phyloP scores from a whole-genome alignment of 2,329 filamentous ascomycete genomes.

The Chaetomiaceae sp. region DNA sequence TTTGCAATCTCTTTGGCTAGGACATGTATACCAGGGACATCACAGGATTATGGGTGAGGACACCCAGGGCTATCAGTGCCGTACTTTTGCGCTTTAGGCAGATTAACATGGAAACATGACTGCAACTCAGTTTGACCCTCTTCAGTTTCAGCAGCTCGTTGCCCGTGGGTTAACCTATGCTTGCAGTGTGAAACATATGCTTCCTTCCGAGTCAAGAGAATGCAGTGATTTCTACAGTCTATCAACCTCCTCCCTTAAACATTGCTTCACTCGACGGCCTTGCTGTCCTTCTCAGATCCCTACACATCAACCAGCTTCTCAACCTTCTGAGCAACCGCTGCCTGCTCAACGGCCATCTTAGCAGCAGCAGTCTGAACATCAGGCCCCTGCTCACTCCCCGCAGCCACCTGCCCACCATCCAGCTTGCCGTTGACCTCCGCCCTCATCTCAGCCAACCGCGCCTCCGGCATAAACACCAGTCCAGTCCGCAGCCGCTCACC shows the following conservation, averaged over 20 bases:
- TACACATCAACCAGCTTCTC: slow-evolving; percentile 18
- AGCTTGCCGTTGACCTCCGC: not conserved
- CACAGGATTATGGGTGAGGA: not conserved
- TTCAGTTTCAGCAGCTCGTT: too few species aligned
- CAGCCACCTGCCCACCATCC: not conserved
- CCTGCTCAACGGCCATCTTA: not conserved
- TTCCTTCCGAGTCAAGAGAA: too few species aligned
- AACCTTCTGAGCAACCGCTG: not conserved
- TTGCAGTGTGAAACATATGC: too few species aligned
- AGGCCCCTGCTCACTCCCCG: not conserved
- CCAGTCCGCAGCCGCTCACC: not conserved
- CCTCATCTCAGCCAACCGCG: not conserved
- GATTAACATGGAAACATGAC: not conserved
- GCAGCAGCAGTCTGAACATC: too few species aligned
- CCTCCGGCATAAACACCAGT: not conserved
- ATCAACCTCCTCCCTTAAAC: not conserved
- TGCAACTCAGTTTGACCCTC: not conserved
- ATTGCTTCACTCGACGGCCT: not conserved
- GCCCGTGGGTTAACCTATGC: too few species aligned
- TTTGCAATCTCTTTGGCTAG: not conserved
- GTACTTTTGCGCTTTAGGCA: not conserved
- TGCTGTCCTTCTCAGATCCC: not conserved
- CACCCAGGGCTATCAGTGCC: not conserved
- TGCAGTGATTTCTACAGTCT: not conserved
- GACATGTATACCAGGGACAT: not conserved